Percentiles rank a stretch among this genome's conserved stretches.
These are phyloP conservation scores for Kodamaea hsintzibuensis DNA, from an alignment of 805 yeast species.

Conservation along the genomic window DNA sequence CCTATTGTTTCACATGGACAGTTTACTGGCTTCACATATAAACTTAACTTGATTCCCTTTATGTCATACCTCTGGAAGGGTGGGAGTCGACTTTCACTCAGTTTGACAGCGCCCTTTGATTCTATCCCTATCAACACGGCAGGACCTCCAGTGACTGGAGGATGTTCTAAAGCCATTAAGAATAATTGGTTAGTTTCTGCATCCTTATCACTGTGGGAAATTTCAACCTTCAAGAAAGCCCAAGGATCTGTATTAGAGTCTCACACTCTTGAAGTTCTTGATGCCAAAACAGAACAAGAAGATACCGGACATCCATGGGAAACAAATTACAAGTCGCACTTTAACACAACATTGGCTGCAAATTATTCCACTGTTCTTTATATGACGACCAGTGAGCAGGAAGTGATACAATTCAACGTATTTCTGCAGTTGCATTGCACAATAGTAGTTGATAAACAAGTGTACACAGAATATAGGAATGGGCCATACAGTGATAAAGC, in stretches of 20 bases:
- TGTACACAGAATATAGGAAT: background rate
- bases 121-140: background rate
- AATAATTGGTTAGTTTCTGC: constrained; percentile 4
- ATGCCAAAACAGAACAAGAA: background rate
- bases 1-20: constrained; percentile 30
- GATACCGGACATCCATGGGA: constrained; percentile 5
- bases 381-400: background rate
- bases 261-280: background rate
- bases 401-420: constrained; percentile 1
- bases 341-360: constrained; percentile 4
- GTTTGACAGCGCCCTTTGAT: constrained; percentile 6
- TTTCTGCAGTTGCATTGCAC: constrained; percentile 7
- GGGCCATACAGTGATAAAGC: constrained; percentile 4
- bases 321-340: background rate
- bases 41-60: constrained; percentile 26
- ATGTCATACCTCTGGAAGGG: constrained; percentile 30
- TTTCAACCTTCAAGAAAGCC: background rate
- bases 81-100: constrained; percentile 19
- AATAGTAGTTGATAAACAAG: constrained; percentile 3
- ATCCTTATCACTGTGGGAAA: constrained; percentile 7
- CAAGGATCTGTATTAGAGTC: constrained; percentile 1
- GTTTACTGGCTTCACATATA: constrained; percentile 28
- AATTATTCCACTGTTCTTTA: constrained; percentile 2
- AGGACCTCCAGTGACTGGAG: background rate
- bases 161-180: background rate